Evolutionary conservation across 2,329 filamentous ascomycete genomes (phyloP).

Genomic region (Sordariomycetes sp.): DNA sequence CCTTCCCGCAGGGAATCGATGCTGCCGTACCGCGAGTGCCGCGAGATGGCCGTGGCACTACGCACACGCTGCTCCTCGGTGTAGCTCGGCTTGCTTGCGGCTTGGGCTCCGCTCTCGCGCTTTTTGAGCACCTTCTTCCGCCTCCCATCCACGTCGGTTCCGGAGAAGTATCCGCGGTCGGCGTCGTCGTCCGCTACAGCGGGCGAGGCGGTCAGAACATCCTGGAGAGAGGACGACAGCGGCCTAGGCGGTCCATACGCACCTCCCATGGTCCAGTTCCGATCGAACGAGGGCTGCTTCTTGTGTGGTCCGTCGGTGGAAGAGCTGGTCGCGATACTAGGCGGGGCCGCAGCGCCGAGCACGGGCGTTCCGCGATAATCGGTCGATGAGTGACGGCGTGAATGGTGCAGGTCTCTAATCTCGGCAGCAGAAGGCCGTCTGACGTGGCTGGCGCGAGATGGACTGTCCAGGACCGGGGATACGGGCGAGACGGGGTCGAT

Average conservation of each 20-base stretch:
- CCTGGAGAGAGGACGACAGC: slow-evolving; percentile 40
- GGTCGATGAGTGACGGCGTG: slow-evolving; percentile 77
- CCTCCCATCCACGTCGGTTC: slow-evolving; percentile 69
- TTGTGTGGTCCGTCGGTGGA: slow-evolving; percentile 31
- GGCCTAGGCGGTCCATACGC: slow-evolving; percentile 33
- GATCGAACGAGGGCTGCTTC: slow-evolving; percentile 60
- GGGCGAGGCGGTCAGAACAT: slow-evolving; percentile 16
- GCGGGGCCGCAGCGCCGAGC: slow-evolving; percentile 16
- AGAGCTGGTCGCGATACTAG: not conserved
- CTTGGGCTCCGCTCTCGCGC: slow-evolving; percentile 54
- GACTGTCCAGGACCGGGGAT: slow-evolving; percentile 32
- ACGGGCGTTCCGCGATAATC: slow-evolving; percentile 47
- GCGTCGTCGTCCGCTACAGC: slow-evolving; percentile 38
- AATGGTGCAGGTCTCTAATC: slow-evolving; percentile 72
- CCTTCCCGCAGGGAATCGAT: slow-evolving; percentile 62
- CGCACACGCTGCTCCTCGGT: slow-evolving; percentile 62
- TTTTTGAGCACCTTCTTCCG: slow-evolving; percentile 75
- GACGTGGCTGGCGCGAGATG: slow-evolving; percentile 35
- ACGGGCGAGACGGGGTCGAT: slow-evolving; percentile 32
- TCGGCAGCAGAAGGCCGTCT: slow-evolving; percentile 70
- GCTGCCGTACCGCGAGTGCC: slow-evolving; percentile 71
- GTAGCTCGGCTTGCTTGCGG: slow-evolving; percentile 60
- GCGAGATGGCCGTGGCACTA: slow-evolving; percentile 53
- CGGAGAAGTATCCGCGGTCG: slow-evolving; percentile 89
- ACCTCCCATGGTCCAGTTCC: slow-evolving; percentile 56